Base-by-base conservation (phyloP, 768 basidiomycete genomes). In the Mycena pura region DNA sequence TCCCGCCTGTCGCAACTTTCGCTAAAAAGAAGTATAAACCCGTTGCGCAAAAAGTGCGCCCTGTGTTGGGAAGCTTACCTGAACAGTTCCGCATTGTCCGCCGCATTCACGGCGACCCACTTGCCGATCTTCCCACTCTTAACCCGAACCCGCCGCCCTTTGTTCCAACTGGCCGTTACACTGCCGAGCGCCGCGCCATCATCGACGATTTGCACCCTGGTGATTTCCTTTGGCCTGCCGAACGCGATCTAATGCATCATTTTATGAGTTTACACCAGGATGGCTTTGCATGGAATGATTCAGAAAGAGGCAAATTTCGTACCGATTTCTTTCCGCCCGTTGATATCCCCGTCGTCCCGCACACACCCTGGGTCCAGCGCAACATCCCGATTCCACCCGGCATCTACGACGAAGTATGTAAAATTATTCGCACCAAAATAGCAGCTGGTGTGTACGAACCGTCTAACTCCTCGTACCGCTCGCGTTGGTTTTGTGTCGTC, bases 21-120 rank as follows among this genome's bases (percentile, higher is more conserved):
- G 53, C 53, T 5, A 57, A 50, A 19, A 64, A 60, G 52, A 70
- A 66, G 36, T 72, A 71, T 47, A 72, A 72, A 36, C 63, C 58
- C 1, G 70, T 72, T 5, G 68, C 66, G 1, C 40, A 57, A 25
- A 53, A 66, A 25, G 47, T 67, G 9, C 44, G 49, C 5, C 71
- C 71, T 0, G 50, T 69, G 0, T 39, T 56, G 5, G 62, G 52
- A 2, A 36, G 17, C 2, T 36, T 68, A 14, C 71, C 69, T 1
- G 49, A 65, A 11, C 13, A 68, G 27, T 68, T 65, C 41, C 57
- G 62, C 1, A 65, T 70, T 8, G 40, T 44, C 10, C 60, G 68
- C 6, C 39, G 31, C 8, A 53, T 44, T 47, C 21, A 58, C 10
- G 67, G 59, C 22, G 60, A 68, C 19, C 65, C 65, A 1, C 40